These are phyloP conservation scores for Cyclanthera cordifolia DNA, from an alignment of 306 rosid species.

Conservation along the genomic window DNA sequence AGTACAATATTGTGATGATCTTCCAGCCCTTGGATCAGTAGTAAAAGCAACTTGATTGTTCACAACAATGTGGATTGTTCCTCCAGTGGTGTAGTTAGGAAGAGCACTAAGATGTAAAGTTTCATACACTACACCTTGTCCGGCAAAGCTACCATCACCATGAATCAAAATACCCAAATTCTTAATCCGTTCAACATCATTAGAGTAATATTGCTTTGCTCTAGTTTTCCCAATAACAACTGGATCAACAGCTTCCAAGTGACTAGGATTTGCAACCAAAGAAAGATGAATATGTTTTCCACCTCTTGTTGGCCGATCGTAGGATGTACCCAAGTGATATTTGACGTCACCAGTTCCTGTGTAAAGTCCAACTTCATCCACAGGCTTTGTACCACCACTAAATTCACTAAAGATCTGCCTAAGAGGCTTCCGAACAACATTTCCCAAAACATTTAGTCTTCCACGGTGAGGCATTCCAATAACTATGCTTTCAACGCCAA, in stretches of 20 bases:
- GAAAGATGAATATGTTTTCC: conserved; percentile 76
- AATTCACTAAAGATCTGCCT: conserved; percentile 86
- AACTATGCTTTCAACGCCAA: conserved; percentile 92
- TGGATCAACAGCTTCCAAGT: conserved; percentile 91
- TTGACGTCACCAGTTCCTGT: conserved; percentile 97
- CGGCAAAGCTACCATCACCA: conserved; percentile 98
- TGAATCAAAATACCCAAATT: conserved; percentile 80
- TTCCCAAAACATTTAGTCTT: conserved; percentile 80
- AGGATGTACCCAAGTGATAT: conserved; percentile 88
- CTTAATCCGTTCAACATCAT: conserved; percentile 60
- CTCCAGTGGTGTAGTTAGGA: conserved; percentile 90
- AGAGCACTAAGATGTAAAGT: conserved; percentile 93
- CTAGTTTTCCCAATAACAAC: conserved; percentile 91
- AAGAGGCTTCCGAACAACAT: conserved; percentile 83
- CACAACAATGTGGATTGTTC: conserved; percentile 80
- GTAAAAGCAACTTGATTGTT: conserved; percentile 97
- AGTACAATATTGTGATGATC: conserved; percentile 88
- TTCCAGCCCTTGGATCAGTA: conserved; percentile 74
- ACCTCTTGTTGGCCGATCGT: conserved; percentile 88
- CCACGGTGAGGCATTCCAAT: conserved; percentile 92
- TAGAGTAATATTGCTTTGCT: conserved; percentile 77
- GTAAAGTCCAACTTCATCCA: conserved; percentile 79
- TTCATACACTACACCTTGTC: conserved; percentile 96
- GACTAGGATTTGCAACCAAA: conserved; percentile 92
- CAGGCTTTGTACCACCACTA: conserved; percentile 68